phyloP scores from a whole-genome alignment of 2,329 filamentous ascomycete species.

The Sporothrix luriei region DNA sequence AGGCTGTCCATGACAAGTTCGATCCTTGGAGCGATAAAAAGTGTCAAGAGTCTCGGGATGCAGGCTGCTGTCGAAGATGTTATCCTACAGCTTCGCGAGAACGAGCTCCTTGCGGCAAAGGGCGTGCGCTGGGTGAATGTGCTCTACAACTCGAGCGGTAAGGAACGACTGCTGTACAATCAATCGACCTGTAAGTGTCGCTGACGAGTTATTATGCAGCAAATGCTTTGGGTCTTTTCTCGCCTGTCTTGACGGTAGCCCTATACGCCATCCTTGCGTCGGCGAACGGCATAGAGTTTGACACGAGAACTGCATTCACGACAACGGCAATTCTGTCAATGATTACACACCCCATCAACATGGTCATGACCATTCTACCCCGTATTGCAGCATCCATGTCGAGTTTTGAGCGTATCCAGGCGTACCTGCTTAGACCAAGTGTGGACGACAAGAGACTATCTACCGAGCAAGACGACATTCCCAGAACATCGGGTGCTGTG shows the following conservation, averaged over 20 bases:
- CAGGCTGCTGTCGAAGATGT: conserved; percentile 36
- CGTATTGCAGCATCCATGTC: conserved; percentile 42
- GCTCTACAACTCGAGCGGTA: conserved; percentile 48
- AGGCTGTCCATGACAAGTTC: conserved; percentile 45
- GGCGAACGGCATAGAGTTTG: conserved; percentile 36
- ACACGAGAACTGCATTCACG: conserved; percentile 47
- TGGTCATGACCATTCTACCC: conserved; percentile 49
- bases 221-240: conserved; percentile 49
- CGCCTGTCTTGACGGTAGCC: conserved; percentile 46
- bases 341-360: conserved; percentile 49
- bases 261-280: conserved; percentile 42
- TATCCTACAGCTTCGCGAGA: conserved; percentile 40
- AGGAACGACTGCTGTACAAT: background rate
- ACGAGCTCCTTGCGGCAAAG: conserved; percentile 43
- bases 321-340: conserved; percentile 46
- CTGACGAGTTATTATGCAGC: conserved; percentile 36
- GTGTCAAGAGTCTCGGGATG: conserved; percentile 48
- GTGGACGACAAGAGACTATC: background rate
- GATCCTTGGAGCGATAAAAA: conserved; percentile 45
- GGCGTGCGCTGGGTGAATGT: conserved; percentile 48
- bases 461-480: background rate
- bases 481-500: background rate
- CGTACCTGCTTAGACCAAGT: conserved; percentile 38
- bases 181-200: no score
- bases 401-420: conserved; percentile 46